These are phyloP conservation scores for Pisolithus microcarpus DNA, from an alignment of 768 basidiomycete genomes.

Conservation along the genomic window DNA sequence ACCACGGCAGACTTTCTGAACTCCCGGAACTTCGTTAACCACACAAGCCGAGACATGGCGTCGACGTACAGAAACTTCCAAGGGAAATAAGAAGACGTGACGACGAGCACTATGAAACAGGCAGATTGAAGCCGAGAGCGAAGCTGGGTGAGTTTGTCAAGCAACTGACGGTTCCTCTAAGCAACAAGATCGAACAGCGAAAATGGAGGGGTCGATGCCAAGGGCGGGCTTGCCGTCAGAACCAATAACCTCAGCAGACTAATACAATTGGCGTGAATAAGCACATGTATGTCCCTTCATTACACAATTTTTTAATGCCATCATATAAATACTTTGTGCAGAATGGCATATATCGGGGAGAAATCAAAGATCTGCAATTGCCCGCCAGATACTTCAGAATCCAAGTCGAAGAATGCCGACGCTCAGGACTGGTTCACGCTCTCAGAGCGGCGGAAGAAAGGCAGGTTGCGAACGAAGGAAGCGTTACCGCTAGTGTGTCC, in stretches of 20 bases:
- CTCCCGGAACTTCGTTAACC: constrained; percentile 80
- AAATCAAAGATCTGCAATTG: constrained; percentile 70
- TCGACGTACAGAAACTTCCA: constrained; percentile 81
- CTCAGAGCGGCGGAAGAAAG: constrained; percentile 57
- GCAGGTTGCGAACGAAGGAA: constrained; percentile 63
- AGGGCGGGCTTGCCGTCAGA: constrained; percentile 66
- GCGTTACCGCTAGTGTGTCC: constrained; percentile 80
- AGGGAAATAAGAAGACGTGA: constrained; percentile 68
- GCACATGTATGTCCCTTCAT: constrained; percentile 65
- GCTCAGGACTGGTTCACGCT: constrained; percentile 75
- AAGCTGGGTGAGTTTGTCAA: constrained; percentile 45
- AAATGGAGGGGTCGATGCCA: constrained; percentile 59
- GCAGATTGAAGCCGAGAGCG: constrained; percentile 51
- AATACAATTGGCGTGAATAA: constrained; percentile 97
- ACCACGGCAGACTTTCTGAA: constrained; percentile 51
- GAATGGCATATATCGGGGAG: constrained; percentile 98
- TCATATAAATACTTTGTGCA: constrained; percentile 20
- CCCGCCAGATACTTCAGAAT: constrained; percentile 41
- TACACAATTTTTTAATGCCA: not conserved
- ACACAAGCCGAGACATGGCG: constrained; percentile 67
- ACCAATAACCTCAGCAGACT: constrained; percentile 96
- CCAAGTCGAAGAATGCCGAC: constrained; percentile 43
- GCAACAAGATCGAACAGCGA: constrained; percentile 33
- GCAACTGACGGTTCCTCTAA: not conserved
- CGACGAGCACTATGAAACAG: constrained; percentile 12